These are phyloP conservation scores for Alternaria sp. DNA, from an alignment of 2,329 filamentous ascomycete genomes.

Conservation along the genomic window DNA sequence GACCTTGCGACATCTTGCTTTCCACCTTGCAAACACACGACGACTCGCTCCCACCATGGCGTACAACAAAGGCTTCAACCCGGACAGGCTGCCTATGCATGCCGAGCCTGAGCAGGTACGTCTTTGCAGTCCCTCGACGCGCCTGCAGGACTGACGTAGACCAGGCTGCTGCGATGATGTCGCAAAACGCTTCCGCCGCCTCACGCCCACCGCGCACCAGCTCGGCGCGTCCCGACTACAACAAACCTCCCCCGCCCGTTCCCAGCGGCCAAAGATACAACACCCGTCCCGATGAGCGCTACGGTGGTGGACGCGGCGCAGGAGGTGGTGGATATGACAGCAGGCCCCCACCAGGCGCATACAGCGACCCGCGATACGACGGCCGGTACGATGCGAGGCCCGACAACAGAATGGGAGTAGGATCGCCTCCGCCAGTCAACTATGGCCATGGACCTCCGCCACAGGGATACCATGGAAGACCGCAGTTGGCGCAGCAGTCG, in stretches of 20 bases:
- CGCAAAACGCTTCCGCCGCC: slow-evolving; percentile 22
- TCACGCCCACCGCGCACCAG: slow-evolving; percentile 44
- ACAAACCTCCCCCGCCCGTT: slow-evolving; percentile 52
- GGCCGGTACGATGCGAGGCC: slow-evolving; percentile 35
- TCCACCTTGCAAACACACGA: slow-evolving; percentile 6
- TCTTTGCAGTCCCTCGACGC: slow-evolving; percentile 27
- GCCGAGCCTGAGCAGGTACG: slow-evolving; percentile 75
- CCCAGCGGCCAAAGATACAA: slow-evolving; percentile 36
- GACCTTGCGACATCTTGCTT: slow-evolving; percentile 3
- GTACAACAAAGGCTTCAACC: slow-evolving; percentile 92
- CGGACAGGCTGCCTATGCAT: slow-evolving; percentile 91
- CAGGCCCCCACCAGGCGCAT: slow-evolving; percentile 49
- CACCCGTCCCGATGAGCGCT: slow-evolving; percentile 48
- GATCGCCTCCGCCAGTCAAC: slow-evolving; percentile 55
- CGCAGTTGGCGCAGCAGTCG: slow-evolving; percentile 54
- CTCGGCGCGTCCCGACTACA: slow-evolving; percentile 49
- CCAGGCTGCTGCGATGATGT: slow-evolving; percentile 54
- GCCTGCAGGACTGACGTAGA: slow-evolving; percentile 7
- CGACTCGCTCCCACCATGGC: slow-evolving; percentile 68
- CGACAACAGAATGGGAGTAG: slow-evolving; percentile 47
- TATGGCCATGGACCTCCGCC: slow-evolving; percentile 61
- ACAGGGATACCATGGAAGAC: slow-evolving; percentile 72
- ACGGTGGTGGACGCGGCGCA: slow-evolving; percentile 31
- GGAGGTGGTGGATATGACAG: slow-evolving; percentile 35
- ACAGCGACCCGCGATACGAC: slow-evolving; percentile 45